phyloP scores from a whole-genome alignment of 768 basidiomycete species.

The Trametes maxima region DNA sequence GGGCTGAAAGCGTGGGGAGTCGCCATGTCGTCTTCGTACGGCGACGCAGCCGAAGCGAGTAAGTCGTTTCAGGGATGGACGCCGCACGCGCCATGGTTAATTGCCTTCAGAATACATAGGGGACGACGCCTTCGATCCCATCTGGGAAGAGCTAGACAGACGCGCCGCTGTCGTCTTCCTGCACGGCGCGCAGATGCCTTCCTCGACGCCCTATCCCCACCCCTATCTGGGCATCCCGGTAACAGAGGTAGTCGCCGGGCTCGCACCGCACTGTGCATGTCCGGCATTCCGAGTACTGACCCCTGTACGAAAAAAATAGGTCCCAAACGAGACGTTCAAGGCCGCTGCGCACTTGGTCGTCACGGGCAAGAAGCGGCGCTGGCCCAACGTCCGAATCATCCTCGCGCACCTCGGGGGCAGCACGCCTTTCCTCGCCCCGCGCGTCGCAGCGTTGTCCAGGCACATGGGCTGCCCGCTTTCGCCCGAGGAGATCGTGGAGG shows the following conservation, averaged over 20 bases:
- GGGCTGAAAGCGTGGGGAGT: conserved; percentile 64
- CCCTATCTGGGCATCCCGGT: conserved; percentile 67
- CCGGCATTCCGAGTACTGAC: too few relatives aligned
- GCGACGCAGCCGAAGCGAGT: conserved; percentile 57
- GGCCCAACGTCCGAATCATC: conserved; percentile 60
- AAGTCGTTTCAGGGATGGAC: conserved; percentile 16
- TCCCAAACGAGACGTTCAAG: conserved; percentile 82
- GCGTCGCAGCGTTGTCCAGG: conserved; percentile 65
- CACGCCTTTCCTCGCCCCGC: conserved; percentile 62
- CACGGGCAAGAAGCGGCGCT: conserved; percentile 66
- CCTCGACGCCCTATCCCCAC: conserved; percentile 66
- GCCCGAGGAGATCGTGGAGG: conserved; percentile 65
- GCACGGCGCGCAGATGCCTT: conserved; percentile 69
- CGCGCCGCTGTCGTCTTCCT: conserved; percentile 67
- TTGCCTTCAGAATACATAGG: conserved; percentile 59
- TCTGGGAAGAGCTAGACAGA: conserved; percentile 71
- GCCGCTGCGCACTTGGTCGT: conserved; percentile 79
- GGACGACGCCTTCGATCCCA: conserved; percentile 59
- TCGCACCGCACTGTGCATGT: too few relatives aligned
- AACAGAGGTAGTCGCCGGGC: conserved; percentile 49
- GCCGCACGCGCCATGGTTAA: neutral
- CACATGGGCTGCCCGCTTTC: conserved; percentile 72
- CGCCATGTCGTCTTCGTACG: conserved; percentile 68
- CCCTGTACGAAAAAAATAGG: conserved; percentile 41
- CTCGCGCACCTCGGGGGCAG: conserved; percentile 78